Base-by-base conservation (phyloP, 441 rosid genomes). In the Syzygium syzygioides region DNA sequence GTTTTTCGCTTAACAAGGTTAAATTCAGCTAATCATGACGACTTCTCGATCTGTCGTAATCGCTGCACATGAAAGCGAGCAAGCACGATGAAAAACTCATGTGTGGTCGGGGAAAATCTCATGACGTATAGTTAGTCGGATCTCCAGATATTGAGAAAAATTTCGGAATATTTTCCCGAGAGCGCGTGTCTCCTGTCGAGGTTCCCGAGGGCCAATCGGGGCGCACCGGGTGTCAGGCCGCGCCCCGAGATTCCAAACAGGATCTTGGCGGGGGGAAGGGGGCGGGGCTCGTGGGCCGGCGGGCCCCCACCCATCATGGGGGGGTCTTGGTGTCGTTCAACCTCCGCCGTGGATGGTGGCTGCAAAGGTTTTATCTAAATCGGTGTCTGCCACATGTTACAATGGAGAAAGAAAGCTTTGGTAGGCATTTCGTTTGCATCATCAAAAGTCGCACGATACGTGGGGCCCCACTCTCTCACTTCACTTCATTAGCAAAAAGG, bases 1-100 rank as follows among this genome's bases (percentile, higher is more conserved):
- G 48, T 45, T 64, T n/a, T 4, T 2, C 23, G 15, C 6, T 30
- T 7, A 64, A 64, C 3, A 30, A 30, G 4, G 8, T 9, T 30
- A 9, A 32, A 1, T 66, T 66, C 6, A 0, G 1, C 2, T 6
- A 66, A 66, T 19, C 48, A 1, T 0, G 0, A 5, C 2, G 8
- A 19, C 15, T 68, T 68, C 26, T 20, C 17, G 9, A 6, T 20
- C 4, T 0, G 0, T 37, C 11, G 3, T 19, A 34, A 19, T 19
- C 26, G 5, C 0, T 7, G 19, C 4, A 0, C 2, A 18, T 68
- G 10, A 19, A 32, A 68, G 28, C 3, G 2, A 34, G 28, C 7
- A 3, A 45, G 48, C 28, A 34, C 5, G 23, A 34, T 19, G 26
- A 68, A 34, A 9, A 0, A 71, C 37, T 37, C 3, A 10, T 19